Evolutionary conservation across 371 early-diverging fungal species (phyloP).

Genomic region (Mortierella sp.): DNA sequence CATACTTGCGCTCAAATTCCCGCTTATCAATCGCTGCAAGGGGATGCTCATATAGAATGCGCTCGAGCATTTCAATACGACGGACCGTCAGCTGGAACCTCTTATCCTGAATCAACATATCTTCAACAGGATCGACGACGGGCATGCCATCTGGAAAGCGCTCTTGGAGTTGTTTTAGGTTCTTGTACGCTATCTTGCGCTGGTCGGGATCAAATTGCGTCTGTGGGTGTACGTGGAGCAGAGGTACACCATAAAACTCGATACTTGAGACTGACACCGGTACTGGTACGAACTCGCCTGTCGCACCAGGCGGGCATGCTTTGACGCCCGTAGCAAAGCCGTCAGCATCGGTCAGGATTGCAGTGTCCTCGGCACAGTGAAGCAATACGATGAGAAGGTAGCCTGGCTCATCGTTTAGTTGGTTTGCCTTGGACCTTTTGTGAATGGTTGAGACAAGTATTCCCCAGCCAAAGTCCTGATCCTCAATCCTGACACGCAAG

Average conservation of each 20-base stretch:
- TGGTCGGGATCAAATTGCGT: slow-evolving; percentile 60
- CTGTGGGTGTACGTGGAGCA: slow-evolving; percentile 80
- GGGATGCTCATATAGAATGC: slow-evolving; percentile 67
- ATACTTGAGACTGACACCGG: slow-evolving; percentile 73
- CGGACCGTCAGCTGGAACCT: slow-evolving; percentile 75
- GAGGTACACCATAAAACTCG: slow-evolving; percentile 76
- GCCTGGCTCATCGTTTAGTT: slow-evolving; percentile 23
- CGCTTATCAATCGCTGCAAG: slow-evolving; percentile 49
- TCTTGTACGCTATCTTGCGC: slow-evolving; percentile 71
- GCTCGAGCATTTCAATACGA: slow-evolving; percentile 80
- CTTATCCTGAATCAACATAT: slow-evolving; percentile 87
- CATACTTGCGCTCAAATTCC: slow-evolving; percentile 69
- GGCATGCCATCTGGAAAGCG: slow-evolving; percentile 81
- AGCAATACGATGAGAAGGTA: slow-evolving; percentile 88
- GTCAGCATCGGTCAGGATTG: slow-evolving; percentile 63
- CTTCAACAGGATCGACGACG: slow-evolving; percentile 85
- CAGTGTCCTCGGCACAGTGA: slow-evolving; percentile 72
- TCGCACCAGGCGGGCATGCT: slow-evolving; percentile 66
- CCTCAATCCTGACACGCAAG: slow-evolving; percentile 69
- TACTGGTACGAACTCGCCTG: slow-evolving; percentile 76
- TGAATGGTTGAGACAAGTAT: slow-evolving; percentile 65
- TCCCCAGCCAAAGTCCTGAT: slow-evolving; percentile 92
- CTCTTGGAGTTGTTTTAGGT: slow-evolving; percentile 75
- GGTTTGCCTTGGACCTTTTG: slow-evolving; percentile 7
- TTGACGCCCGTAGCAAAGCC: slow-evolving; percentile 63